Evolutionary conservation across 495 filamentous ascomycete genomes (phyloP), one percentile per base, ranked within the genome.

Genomic region (Bathelium albidoporum): DNA sequence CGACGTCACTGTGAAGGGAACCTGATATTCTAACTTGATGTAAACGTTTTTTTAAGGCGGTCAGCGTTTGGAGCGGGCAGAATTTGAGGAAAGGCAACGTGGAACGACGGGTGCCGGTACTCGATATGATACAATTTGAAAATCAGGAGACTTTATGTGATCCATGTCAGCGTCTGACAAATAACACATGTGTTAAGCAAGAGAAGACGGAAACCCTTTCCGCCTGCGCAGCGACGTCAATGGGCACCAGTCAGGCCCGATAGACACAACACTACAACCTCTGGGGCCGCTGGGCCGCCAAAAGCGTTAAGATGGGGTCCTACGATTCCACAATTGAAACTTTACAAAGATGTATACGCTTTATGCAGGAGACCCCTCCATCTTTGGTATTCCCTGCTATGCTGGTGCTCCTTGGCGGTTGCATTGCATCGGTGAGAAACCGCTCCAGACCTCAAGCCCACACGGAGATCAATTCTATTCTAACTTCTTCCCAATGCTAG

Each of bases 401-500:
- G 12, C 5, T 32, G n/a, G 22, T 20, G 9, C n/a, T 52, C 5
- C 39, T 62, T 16, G 31, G 49, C n/a, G 34, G 18, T 29, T 16
- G 36, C 39, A 24, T 31, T 52, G 60, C 39, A 60, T 64, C 29
- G 22, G 22, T 39, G 64, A 65, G 31, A 14, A 16, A 1, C 14
- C 10, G 16, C 29, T 52, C 1, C 29, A 60, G 28, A 45, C 16
- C 28, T 14, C 49, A n/a, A n/a, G n/a, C n/a, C n/a, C n/a, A n/a
- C n/a, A n/a, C n/a, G n/a, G n/a, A n/a, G n/a, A n/a, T n/a, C n/a
- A n/a, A n/a, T n/a, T n/a, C n/a, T n/a, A n/a, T n/a, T n/a, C n/a
- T n/a, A n/a, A n/a, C 45, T 29, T 26, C 26, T 44, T 61, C 3
- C 59, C 32, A 34, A 52, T 28, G 20, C 34, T n/a, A 92, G 90